Conservation (phyloP, 805 yeast genomes). For the Yarrowia alimentaria region DNA sequence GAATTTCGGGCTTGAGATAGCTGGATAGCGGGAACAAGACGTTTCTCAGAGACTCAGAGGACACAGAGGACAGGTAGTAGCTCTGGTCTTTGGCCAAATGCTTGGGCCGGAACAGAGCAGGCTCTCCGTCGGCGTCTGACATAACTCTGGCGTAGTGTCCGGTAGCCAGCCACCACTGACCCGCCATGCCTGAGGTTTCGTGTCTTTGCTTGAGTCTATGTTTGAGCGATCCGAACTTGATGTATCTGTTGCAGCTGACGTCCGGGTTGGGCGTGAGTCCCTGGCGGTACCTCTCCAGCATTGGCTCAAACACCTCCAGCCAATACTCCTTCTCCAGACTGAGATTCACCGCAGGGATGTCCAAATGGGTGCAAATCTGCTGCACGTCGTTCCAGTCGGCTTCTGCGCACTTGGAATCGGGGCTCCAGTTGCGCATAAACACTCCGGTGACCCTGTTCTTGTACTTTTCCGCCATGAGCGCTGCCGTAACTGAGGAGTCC, state of each 20-base stretch:
- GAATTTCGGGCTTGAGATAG: constrained; percentile 67
- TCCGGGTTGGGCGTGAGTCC: constrained; percentile 97
- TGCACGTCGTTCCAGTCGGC: constrained; percentile 85
- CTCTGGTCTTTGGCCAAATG: constrained; percentile 80
- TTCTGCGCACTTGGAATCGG: constrained; percentile 66
- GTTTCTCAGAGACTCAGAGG: constrained; percentile 46
- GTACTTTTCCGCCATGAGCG: constrained; percentile 50
- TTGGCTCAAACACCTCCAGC: constrained; percentile 88
- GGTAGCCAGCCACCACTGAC: constrained; percentile 80
- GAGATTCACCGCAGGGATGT: constrained; percentile 70
- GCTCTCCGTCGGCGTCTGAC: constrained; percentile 36
- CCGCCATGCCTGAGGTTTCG: background rate
- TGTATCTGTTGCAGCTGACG: constrained; percentile 76
- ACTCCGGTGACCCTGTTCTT: constrained; percentile 68
- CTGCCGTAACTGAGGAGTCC: constrained; percentile 88
- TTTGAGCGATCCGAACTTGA: constrained; percentile 81
- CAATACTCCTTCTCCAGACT: constrained; percentile 91
- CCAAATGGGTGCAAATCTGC: constrained; percentile 55
- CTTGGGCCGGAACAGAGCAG: constrained; percentile 56
- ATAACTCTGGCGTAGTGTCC: constrained; percentile 50
- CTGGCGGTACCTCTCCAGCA: constrained; percentile 65
- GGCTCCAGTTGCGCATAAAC: constrained; percentile 89
- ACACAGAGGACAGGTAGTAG: constrained; percentile 75
- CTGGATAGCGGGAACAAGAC: constrained; percentile 81
- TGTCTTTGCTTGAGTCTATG: constrained; percentile 47